Base-by-base conservation (phyloP, 129 eudicot genomes). In the Tagetes erecta region DNA sequence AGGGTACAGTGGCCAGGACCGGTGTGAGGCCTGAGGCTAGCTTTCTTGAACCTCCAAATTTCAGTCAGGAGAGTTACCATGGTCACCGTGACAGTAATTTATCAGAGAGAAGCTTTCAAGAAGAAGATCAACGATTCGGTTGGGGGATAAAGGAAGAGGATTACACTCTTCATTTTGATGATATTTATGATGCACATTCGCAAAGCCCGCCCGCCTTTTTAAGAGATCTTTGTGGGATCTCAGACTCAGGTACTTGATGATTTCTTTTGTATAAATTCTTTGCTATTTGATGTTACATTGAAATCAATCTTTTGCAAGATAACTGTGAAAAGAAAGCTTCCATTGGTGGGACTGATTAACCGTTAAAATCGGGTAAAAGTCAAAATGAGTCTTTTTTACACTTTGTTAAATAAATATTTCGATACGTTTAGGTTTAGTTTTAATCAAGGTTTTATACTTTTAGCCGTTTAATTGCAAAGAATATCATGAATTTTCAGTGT, bases 1-100 rank as follows among this genome's bases (percentile, higher is more conserved):
- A 57, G 38, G 67, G 76, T 37, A 71, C 20, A 42, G 73, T 58
- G 33, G 76, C 45, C 60, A 86, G 80, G 77, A 3, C 78, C 71
- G 96, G 95, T 11, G 76, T 34, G 3, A 78, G 77, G 2, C 78
- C 71, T 10, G 78, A 85, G 67, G 77, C 91, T 13, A 92, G 98
- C 82, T 93, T 93, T 78, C 81, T 93, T 11, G 98, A 93, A 67
- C 98, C 96, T 8, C 95, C 98, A 11, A 73, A 82, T 35, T 77
- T 71, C 75, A 75, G 62, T 39, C 74, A 67, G 1, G 50, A 80
- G 8, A 78, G 73, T 64, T 64, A 77, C 51, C 57, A 63, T 0
- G 79, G 76, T 78, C 51, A 13, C 73, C 34, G 67, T 60, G 96
- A 86, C 27, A 20, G 27, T 37, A 74, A 71, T 64, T 81, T 66